These are phyloP conservation scores for Saccharomyces hybrid DNA, from an alignment of 1,139 yeast species.

Conservation along the genomic window DNA sequence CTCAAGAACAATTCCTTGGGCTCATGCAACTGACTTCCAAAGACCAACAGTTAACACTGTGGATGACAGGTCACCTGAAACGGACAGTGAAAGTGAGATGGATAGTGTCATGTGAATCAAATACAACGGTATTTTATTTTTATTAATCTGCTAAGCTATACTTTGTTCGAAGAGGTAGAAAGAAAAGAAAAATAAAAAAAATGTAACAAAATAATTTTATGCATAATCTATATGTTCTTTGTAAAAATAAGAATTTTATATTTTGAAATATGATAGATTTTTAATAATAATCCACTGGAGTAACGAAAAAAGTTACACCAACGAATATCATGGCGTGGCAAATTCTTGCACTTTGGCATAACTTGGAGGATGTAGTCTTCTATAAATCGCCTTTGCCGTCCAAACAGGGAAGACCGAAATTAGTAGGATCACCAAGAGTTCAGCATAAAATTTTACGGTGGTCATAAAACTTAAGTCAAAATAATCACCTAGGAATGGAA, in stretches of 20 bases:
- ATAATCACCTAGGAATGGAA: conserved; percentile 81
- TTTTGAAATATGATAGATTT: not conserved
- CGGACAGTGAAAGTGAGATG: conserved; percentile 34
- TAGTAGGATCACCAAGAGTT: conserved; percentile 54
- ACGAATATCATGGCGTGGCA: not conserved
- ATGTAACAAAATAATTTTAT: not conserved
- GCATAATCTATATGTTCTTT: conserved; percentile 1
- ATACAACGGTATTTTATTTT: not conserved
- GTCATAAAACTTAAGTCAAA: conserved; percentile 63
- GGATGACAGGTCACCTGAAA: conserved; percentile 16
- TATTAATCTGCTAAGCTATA: not conserved
- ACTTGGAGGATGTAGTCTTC: conserved; percentile 83
- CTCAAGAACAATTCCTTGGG: conserved; percentile 60
- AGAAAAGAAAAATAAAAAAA: not conserved
- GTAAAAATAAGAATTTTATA: conserved; percentile 1
- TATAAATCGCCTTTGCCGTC: conserved; percentile 66
- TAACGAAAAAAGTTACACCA: too few species aligned
- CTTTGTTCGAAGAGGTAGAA: not conserved
- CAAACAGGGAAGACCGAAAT: conserved; percentile 85
- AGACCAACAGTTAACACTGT: conserved; percentile 35
- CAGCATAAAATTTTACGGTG: conserved; percentile 61
- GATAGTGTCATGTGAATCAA: conserved; percentile 20
- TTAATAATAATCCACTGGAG: conserved; percentile 13
- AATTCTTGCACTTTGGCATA: conserved; percentile 90
- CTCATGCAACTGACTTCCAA: conserved; percentile 88